phyloP scores from a whole-genome alignment of 192 early-diverging fungal species.

The Kickxella alabastrina region DNA sequence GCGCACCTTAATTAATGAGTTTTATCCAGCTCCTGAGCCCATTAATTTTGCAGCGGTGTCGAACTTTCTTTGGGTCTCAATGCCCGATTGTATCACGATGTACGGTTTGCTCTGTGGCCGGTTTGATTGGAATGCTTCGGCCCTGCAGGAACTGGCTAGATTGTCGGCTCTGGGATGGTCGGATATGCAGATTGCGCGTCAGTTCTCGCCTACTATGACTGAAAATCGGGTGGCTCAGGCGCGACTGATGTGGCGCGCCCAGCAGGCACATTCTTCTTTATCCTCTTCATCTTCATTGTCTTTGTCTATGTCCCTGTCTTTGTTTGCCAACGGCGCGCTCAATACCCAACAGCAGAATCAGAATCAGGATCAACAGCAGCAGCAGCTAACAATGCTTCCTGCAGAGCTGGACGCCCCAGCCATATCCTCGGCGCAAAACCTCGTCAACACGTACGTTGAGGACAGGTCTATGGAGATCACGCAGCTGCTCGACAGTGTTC shows the following conservation, averaged over 20 bases:
- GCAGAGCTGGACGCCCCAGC: background rate
- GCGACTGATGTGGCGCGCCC: background rate
- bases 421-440: too few species aligned
- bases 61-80: constrained; percentile 19
- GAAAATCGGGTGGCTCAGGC: background rate
- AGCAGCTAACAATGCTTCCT: background rate
- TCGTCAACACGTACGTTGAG: too few species aligned
- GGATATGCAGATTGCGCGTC: constrained; percentile 16
- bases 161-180: constrained; percentile 13
- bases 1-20: constrained; percentile 10
- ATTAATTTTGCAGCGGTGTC: constrained; percentile 40
- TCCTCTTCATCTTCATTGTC: too few species aligned
- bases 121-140: constrained; percentile 16
- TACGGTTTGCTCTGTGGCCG: constrained; percentile 24
- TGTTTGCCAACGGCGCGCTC: too few species aligned
- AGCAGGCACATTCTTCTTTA: background rate
- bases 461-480: background rate
- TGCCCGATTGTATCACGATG: constrained; percentile 22
- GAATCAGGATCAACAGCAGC: too few species aligned
- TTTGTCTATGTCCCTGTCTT: too few species aligned
- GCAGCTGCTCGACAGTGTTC: background rate
- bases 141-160: background rate
- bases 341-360: too few species aligned
- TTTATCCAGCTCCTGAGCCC: constrained; percentile 20
- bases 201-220: constrained; percentile 13